These are phyloP conservation scores for Marasmius oreades DNA, from an alignment of 1,284 basidiomycete genomes.

Conservation along the genomic window DNA sequence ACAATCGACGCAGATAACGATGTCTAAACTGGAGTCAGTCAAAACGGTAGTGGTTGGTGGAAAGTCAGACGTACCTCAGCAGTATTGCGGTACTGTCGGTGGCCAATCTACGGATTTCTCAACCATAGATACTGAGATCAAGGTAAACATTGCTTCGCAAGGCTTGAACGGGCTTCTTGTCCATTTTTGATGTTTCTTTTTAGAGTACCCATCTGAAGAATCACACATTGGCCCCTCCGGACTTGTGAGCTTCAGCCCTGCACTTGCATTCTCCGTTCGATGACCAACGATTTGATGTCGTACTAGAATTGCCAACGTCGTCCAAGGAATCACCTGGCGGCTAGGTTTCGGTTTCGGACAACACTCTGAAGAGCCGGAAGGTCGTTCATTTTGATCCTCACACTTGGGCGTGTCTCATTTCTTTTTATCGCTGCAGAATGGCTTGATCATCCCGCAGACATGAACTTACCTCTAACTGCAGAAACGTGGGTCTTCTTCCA, in stretches of 20 bases:
- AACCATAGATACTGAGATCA: slow-evolving; percentile 56
- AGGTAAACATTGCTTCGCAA: slow-evolving; percentile 34
- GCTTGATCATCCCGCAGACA: slow-evolving; percentile 53
- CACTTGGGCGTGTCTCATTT: not conserved
- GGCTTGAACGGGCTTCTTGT: not conserved
- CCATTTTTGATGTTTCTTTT: not conserved
- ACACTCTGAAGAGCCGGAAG: slow-evolving; percentile 48
- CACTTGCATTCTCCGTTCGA: slow-evolving; percentile 7
- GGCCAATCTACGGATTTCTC: slow-evolving; percentile 55
- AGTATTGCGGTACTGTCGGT: slow-evolving; percentile 61
- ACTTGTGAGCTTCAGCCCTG: slow-evolving; percentile 41
- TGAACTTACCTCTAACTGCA: slow-evolving; percentile 46
- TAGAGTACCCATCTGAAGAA: slow-evolving; percentile 51
- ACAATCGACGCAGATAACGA: slow-evolving; percentile 42
- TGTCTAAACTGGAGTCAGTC: slow-evolving; percentile 55
- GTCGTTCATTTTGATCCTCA: slow-evolving; percentile 23
- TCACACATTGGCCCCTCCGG: slow-evolving; percentile 54
- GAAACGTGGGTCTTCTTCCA: slow-evolving; percentile 37
- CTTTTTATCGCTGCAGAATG: slow-evolving; percentile 38
- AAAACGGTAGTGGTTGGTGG: slow-evolving; percentile 57
- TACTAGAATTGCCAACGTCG: slow-evolving; percentile 45
- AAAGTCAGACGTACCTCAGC: slow-evolving; percentile 42
- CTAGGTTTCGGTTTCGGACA: slow-evolving; percentile 53
- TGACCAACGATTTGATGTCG: slow-evolving; percentile 1
- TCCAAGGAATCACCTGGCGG: slow-evolving; percentile 60